phyloP scores from a whole-genome alignment of 2,329 filamentous ascomycete species.

The Hymenoscyphus linearis region DNA sequence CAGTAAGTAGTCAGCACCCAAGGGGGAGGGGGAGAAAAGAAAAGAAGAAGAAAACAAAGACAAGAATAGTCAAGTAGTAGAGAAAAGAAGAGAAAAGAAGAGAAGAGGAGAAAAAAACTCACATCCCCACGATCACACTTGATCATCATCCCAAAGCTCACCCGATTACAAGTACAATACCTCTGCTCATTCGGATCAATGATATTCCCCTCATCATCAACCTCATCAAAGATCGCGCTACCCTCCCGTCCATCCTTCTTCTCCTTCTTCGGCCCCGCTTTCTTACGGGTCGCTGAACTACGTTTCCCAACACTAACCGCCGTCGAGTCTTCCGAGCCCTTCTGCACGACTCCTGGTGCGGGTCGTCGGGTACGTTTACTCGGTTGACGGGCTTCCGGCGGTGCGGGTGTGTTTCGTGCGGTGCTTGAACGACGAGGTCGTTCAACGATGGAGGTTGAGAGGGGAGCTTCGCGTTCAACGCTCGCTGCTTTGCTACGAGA shows the following conservation, averaged over 20 bases:
- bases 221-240: conserved; percentile 49
- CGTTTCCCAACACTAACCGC: conserved; percentile 65
- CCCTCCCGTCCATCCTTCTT: conserved; percentile 37
- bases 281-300: conserved; percentile 64
- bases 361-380: conserved; percentile 62
- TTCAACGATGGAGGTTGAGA: conserved; percentile 23
- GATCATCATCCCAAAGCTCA: conserved; percentile 81
- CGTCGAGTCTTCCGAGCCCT: conserved; percentile 39
- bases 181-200: conserved; percentile 71
- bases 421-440: conserved; percentile 33
- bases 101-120: conserved; percentile 35
- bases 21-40: neutral
- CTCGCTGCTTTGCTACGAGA: conserved; percentile 32
- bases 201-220: conserved; percentile 62
- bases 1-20: too few species aligned
- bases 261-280: conserved; percentile 43
- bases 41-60: neutral
- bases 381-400: conserved; percentile 41
- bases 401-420: conserved; percentile 37
- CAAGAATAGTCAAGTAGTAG: neutral
- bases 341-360: conserved; percentile 64
- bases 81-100: neutral
- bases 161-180: conserved; percentile 74
- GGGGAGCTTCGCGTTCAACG: conserved; percentile 21
- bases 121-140: conserved; percentile 74